Conservation (phyloP, 2,329 filamentous ascomycete species). For the Aspergillus jensenii region DNA sequence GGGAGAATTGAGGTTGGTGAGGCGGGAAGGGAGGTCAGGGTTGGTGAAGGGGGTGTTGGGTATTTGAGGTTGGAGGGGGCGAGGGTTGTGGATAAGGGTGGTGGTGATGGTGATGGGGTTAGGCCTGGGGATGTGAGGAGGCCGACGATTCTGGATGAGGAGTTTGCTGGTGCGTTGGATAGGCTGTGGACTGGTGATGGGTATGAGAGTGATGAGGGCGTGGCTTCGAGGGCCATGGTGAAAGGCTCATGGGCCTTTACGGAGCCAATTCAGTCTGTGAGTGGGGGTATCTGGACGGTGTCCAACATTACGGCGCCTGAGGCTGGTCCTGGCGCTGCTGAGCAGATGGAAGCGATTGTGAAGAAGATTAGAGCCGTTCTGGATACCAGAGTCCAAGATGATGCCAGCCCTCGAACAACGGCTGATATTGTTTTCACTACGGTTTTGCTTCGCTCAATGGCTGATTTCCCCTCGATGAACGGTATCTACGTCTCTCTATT, state of each 20-base stretch:
- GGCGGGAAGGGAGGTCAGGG: slow-evolving; percentile 53
- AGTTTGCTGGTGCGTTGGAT: slow-evolving; percentile 51
- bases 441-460: slow-evolving; percentile 75
- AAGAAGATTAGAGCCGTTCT: slow-evolving; percentile 28
- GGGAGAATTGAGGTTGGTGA: slow-evolving; percentile 64
- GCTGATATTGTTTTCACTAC: slow-evolving; percentile 50
- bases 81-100: slow-evolving; percentile 51
- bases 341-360: slow-evolving; percentile 37
- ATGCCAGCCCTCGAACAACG: slow-evolving; percentile 19
- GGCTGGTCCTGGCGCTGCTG: slow-evolving; percentile 38
- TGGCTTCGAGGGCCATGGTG: not conserved
- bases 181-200: slow-evolving; percentile 12
- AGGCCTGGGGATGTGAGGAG: slow-evolving; percentile 38
- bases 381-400: not conserved
- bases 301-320: slow-evolving; percentile 42
- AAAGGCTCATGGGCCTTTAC: not conserved
- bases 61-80: slow-evolving; percentile 66
- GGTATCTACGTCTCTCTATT: slow-evolving; percentile 74
- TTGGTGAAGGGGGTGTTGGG: slow-evolving; percentile 74
- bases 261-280: slow-evolving; percentile 14
- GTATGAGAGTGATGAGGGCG: not conserved
- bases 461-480: slow-evolving; percentile 75
- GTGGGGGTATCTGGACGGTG: slow-evolving; percentile 32
- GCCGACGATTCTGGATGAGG: slow-evolving; percentile 66
- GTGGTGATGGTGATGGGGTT: slow-evolving; percentile 18